Base-by-base conservation (phyloP, 345 rosid species). In the Sonneratia alba region DNA sequence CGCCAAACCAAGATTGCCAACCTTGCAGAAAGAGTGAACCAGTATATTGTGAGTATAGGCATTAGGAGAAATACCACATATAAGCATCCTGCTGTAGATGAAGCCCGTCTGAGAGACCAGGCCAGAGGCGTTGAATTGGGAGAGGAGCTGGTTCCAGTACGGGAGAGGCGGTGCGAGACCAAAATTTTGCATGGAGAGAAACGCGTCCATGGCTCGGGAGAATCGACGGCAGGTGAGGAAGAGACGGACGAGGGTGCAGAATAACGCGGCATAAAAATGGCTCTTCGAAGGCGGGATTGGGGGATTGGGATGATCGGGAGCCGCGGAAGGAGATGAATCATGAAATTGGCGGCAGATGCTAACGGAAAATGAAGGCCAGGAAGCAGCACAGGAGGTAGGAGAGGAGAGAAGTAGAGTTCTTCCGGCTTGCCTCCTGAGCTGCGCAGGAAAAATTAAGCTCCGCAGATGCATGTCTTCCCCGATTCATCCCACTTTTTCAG, bases 21-120 rank as follows among this genome's bases (percentile, higher is more conserved):
- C 68, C 84, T 95, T 95, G 77, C 89, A 92, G 55, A 89, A 79
- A 68, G 97, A 87, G 81, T 90, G 98, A 43, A 89, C 81, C 91
- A 89, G 79, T 27, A 90, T 76, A 82, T 92, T 95, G 78, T 78
- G 75, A 66, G 93, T 83, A 77, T 82, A 87, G 72, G 87, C 83
- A 76, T 85, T 82, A 5, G 91, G 92, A 24, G 77, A 74, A 72
- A 87, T 80, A 36, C 92, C 89, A 78, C 86, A 86, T 66, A 77
- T 36, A 67, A 86, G 67, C 97, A 95, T 95, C 79, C 89, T 85
- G 56, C 83, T 68, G 81, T 87, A 90, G 55, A 92, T 71, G 66
- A 80, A 57, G 73, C 85, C 79, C 70, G 88, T 97, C 91, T 90
- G 90, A 66, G 91, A 82, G 64, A 87, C 84, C 81, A 87, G 73